Base-by-base conservation (phyloP, 2,329 filamentous ascomycete species). In the Calonectria henricotiae region DNA sequence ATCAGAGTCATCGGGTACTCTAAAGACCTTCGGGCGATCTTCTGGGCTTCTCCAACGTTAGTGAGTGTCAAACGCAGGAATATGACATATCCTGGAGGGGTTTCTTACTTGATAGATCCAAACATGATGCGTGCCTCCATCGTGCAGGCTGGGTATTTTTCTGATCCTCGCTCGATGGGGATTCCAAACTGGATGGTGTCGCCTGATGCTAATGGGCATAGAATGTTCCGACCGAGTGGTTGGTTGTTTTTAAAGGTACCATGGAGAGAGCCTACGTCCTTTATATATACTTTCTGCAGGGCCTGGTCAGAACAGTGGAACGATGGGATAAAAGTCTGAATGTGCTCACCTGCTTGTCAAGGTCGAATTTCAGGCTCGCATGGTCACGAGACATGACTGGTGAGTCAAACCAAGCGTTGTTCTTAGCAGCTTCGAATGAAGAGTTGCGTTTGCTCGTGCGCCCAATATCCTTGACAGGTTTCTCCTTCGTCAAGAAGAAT, bases 351-450 rank as follows among this genome's bases (percentile, higher is more conserved):
- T 86, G 83, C 7, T 79, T 75, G 2, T 84, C 79, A 11, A 84
- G 75, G 60, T 87, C 82, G 5, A 87, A 83, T 17, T 77, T 73
- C 5, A 92, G 77, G 49, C 87, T 81, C 17, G 92, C 93, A 81
- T 94, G 92, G 12, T 89, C 79, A 51, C 92, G 86, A 27, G 92
- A 94, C 85, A 94, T 92, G 41, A 94, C 92, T 0, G 92, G 89
- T 67, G 89, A 92, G 73, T 93, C 89, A 69, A 94, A 92, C 86
- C 86, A 93, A 17, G 86, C 89, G 79, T 94, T 94, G 73, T 87
- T 80, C 5, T 75, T 71, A 43, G 70, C 81, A 78, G 74, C 85
- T 79, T 73, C 74, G 9, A 82, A 76, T 3, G 55, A 64, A 61
- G 73, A 23, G 74, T 82, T 79, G 68, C 83, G 76, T 76, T 83